phyloP scores from a whole-genome alignment of 331 rosid species.

The Prunus yedoensis region DNA sequence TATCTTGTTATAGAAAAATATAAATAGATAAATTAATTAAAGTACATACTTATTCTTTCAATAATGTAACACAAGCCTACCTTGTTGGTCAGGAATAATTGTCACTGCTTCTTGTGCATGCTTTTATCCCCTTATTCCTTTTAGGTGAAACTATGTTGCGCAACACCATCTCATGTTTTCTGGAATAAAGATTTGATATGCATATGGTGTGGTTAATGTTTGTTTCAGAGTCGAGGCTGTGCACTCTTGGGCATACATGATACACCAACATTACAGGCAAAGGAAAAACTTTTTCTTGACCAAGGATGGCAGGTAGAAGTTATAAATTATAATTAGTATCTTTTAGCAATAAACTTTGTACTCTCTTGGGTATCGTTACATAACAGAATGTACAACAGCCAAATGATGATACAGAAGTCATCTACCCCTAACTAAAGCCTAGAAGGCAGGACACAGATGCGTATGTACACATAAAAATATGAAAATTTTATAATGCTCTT shows the following conservation, averaged over 20 bases:
- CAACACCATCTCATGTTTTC: neutral
- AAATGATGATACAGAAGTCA: neutral
- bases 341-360: neutral
- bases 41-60: neutral
- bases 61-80: neutral
- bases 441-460: neutral
- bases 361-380: neutral
- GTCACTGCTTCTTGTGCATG: neutral
- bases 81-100: neutral
- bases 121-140: neutral
- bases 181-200: neutral
- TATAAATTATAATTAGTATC: neutral
- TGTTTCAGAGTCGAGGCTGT: conserved; percentile 88
- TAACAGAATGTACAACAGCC: neutral
- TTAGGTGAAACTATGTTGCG: neutral
- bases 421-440: neutral
- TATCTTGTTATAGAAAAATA: neutral
- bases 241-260: conserved; percentile 78
- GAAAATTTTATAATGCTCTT: neutral
- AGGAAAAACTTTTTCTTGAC: conserved; percentile 82
- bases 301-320: conserved; percentile 88
- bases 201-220: conserved; percentile 18
- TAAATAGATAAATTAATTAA: neutral
- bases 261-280: conserved; percentile 79
- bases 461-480: neutral